A percentile compares a stretch with the other conserved stretches of the same genome.
phyloP scores from a whole-genome alignment of 2,329 filamentous ascomycete genomes.

The Aureobasidium musti region DNA sequence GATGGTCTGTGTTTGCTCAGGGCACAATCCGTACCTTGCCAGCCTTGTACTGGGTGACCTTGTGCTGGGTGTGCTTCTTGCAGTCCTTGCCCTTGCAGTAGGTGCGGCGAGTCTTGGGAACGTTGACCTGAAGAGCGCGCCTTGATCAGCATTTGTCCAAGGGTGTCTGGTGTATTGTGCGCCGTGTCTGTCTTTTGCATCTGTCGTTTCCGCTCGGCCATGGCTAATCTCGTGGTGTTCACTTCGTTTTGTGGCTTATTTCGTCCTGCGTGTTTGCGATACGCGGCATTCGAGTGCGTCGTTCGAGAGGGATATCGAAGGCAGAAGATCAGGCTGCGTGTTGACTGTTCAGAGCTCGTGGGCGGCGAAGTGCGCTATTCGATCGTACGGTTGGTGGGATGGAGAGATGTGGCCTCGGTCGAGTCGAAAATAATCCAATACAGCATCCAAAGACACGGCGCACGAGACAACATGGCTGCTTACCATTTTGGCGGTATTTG shows the following conservation, averaged over 20 bases:
- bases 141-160: constrained; percentile 25
- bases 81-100: constrained; percentile 97
- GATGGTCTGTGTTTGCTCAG: neutral
- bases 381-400: neutral
- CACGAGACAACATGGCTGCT: constrained; percentile 23
- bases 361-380: neutral
- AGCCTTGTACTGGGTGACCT: constrained; percentile 95
- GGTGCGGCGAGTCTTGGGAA: constrained; percentile 96
- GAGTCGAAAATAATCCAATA: neutral
- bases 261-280: neutral
- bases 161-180: neutral
- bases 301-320: neutral
- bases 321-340: neutral
- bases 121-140: constrained; percentile 72
- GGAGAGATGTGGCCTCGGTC: constrained; percentile 5
- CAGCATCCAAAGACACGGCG: constrained; percentile 24
- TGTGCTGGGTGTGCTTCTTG: constrained; percentile 76
- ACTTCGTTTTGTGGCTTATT: neutral
- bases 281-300: neutral
- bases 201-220: neutral
- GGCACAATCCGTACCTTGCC: constrained; percentile 67
- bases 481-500: constrained; percentile 34
- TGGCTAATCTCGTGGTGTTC: neutral
- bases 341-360: constrained; percentile 8
- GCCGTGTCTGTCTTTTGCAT: constrained; percentile 16